Evolutionary conservation across 2,329 filamentous ascomycete genomes (phyloP), one percentile per base, ranked within the genome.

Genomic region (Phialocephala subalpina): DNA sequence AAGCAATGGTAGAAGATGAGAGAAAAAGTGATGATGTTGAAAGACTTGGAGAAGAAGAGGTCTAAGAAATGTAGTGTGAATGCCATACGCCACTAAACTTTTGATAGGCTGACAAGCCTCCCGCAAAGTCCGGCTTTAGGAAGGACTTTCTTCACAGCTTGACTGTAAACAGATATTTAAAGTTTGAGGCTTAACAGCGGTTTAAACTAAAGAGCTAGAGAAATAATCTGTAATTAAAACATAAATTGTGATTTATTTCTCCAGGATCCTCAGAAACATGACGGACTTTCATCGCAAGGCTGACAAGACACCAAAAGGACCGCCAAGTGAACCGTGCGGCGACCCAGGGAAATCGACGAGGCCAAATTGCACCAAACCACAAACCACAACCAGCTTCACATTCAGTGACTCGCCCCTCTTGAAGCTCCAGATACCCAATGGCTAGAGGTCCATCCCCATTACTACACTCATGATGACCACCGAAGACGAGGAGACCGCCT

Each of bases 401-500:
- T 18, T 6, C 11, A 29, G 3, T 49, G 22, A 49, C n/a, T 49
- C 11, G 20, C 20, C 45, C 16, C 7, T 1, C 27, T n/a, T 11
- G 25, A 29, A 53, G 49, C 49, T 53, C 3, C 6, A 53, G 49
- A 27, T 16, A 53, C 25, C 57, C 61, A 64, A 70, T 70, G 68
- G 66, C 67, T 38, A 58, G 45, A 42, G 20, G 22, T 22, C 7
- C 36, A 22, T 38, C 60, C 20, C 49, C 45, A 38, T 29, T n/a
- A 27, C 65, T 64, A 40, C 40, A 53, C 29, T 63, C 67, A 71
- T 62, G 18, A 74, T 74, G 72, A 70, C 70, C 36, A 60, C 73
- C 16, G 70, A 71, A 68, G 81, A 83, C 64, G 84, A 86, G 53
- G 89, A 91, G 65, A 86, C 90, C 47, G 96, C 93, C 9, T 99